Conservation (phyloP, 352 stramenopile species). For the Phytophthora kernoviae region DNA sequence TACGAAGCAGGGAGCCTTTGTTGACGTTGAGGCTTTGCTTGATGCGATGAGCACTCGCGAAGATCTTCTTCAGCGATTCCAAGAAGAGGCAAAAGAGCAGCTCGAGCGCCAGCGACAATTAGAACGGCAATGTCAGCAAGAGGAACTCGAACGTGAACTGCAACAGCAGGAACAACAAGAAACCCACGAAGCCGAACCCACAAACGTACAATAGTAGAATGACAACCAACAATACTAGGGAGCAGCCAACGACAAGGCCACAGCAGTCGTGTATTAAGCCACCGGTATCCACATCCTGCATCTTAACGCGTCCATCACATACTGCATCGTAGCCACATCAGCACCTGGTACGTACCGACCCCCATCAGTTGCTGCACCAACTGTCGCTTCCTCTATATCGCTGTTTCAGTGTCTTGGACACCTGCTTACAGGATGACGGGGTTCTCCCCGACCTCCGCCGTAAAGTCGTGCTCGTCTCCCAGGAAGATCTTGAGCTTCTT, state of each 20-base stretch:
- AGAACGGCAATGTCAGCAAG: background rate
- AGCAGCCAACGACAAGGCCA: background rate
- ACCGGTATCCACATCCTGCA: no score
- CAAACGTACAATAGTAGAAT: background rate
- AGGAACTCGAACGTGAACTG: conserved; percentile 13
- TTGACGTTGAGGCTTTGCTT: conserved; percentile 47
- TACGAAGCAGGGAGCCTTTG: conserved; percentile 23
- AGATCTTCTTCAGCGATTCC: conserved; percentile 29
- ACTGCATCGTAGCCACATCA: background rate
- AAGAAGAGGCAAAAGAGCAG: conserved; percentile 16
- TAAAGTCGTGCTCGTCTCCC: conserved; percentile 92
- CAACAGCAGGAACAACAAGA: conserved; percentile 13
- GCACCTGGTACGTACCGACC: background rate
- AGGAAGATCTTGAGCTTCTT: conserved; percentile 98
- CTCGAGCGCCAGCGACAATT: background rate
- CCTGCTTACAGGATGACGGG: conserved; percentile 72
- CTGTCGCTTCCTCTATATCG: conserved; percentile 28
- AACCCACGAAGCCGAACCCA: background rate
- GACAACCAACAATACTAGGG: conserved; percentile 3
- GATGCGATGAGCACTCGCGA: conserved; percentile 32
- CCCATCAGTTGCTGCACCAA: background rate
- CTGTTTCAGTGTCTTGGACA: background rate
- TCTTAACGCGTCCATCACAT: no score
- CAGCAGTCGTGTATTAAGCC: conserved; percentile 21
- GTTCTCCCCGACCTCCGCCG: conserved; percentile 86